Evolutionary conservation across 768 basidiomycete species (phyloP).

Genomic region (Leccinum fibrillosum): DNA sequence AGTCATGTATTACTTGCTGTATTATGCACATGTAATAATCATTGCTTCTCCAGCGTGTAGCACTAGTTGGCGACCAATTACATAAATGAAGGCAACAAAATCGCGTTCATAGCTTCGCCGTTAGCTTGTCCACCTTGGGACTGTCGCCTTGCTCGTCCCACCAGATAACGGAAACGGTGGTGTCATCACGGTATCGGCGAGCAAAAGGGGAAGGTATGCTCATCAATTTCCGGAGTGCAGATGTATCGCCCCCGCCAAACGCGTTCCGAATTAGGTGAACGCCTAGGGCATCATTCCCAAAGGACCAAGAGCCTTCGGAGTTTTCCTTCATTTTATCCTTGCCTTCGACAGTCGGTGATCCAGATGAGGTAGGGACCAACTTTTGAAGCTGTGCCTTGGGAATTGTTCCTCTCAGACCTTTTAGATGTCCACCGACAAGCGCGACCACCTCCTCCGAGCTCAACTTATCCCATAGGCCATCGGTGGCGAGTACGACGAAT

Average conservation of each 20-base stretch:
- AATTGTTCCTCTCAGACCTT: conserved; percentile 64
- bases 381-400: conserved; percentile 54
- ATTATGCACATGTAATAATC: conserved; percentile 4
- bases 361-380: conserved; percentile 53
- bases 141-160: conserved; percentile 64
- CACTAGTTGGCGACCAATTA: background rate
- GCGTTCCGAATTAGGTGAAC: conserved; percentile 88
- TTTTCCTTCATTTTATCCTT: conserved; percentile 44
- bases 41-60: conserved; percentile 1
- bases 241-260: conserved; percentile 78
- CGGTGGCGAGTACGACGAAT: conserved; percentile 89
- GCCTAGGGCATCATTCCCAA: conserved; percentile 73
- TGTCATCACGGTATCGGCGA: conserved; percentile 77
- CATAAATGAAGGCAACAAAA: background rate
- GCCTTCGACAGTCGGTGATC: conserved; percentile 57
- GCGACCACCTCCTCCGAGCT: conserved; percentile 84
- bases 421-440: conserved; percentile 79
- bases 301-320: conserved; percentile 62
- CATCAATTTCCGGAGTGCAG: conserved; percentile 53
- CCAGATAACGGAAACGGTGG: conserved; percentile 82
- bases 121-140: conserved; percentile 36
- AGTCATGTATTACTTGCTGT: conserved; percentile 20
- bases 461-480: conserved; percentile 74
- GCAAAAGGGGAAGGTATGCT: conserved; percentile 84
- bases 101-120: conserved; percentile 47